Conservation (phyloP, 2,329 filamentous ascomycete species). For the Neoarthrinium moseri region DNA sequence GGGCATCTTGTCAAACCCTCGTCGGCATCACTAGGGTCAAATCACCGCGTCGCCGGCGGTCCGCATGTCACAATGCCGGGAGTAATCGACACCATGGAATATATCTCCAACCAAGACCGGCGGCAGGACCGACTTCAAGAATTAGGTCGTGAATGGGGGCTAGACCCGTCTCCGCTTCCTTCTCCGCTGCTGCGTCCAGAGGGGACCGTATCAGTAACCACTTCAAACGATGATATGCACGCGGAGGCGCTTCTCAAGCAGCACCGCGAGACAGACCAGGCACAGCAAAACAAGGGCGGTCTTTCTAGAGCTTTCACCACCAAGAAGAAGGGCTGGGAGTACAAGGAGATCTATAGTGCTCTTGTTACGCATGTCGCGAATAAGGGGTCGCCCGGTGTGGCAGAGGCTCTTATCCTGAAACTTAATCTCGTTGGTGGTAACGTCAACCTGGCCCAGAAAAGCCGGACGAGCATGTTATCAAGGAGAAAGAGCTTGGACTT, state of each 20-base stretch:
- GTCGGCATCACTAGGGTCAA: too few species aligned
- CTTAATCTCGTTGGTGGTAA: constrained; percentile 49
- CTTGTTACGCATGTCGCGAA: constrained; percentile 48
- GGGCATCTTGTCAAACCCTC: too few species aligned
- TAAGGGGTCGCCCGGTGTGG: constrained; percentile 50
- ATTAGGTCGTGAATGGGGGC: constrained; percentile 50
- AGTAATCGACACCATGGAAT: constrained; percentile 21
- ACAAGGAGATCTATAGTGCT: constrained; percentile 51
- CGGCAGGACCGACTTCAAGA: constrained; percentile 47
- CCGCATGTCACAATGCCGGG: constrained; percentile 14
- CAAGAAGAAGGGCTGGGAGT: constrained; percentile 51
- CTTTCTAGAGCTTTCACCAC: constrained; percentile 44
- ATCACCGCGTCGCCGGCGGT: too few species aligned
- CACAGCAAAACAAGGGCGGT: constrained; percentile 35
- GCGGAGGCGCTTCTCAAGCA: constrained; percentile 56
- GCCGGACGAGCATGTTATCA: constrained; percentile 45
- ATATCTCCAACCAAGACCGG: constrained; percentile 26
- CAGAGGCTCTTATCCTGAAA: constrained; percentile 53
- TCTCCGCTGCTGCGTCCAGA: constrained; percentile 40
- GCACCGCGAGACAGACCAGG: constrained; percentile 33
- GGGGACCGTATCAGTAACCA: constrained; percentile 41
- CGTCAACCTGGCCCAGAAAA: constrained; percentile 46
- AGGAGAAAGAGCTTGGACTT: constrained; percentile 50
- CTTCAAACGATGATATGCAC: constrained; percentile 45
- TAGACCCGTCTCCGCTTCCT: constrained; percentile 37